Evolutionary conservation across 179 eudicot species (phyloP).

Genomic region (Silene noctiflora): DNA sequence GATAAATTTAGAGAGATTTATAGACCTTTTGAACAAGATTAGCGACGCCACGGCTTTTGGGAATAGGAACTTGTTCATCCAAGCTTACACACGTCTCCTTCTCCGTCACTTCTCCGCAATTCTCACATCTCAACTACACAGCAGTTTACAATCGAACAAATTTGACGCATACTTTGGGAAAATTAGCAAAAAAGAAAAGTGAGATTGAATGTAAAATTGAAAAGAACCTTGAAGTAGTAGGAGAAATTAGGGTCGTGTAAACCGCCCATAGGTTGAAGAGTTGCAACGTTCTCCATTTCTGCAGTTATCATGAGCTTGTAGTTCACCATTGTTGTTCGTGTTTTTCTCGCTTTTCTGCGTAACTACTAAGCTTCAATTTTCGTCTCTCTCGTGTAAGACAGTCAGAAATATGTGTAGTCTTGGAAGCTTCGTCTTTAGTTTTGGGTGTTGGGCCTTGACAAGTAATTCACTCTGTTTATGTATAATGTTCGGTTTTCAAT

Average conservation of each 20-base stretch:
- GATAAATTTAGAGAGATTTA: not conserved
- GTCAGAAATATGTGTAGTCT: no score
- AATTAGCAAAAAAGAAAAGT: not conserved
- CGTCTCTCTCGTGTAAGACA: not conserved
- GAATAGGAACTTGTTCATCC: slow-evolving; percentile 53
- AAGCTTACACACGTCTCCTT: slow-evolving; percentile 69
- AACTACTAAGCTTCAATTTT: not conserved
- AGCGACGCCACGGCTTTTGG: slow-evolving; percentile 47
- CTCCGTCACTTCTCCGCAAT: slow-evolving; percentile 76
- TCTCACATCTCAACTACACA: slow-evolving; percentile 72
- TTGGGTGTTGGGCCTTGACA: no score
- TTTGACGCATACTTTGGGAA: not conserved
- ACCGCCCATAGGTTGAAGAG: slow-evolving; percentile 73
- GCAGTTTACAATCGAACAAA: not conserved
- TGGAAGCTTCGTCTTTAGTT: no score
- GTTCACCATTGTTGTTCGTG: slow-evolving; percentile 60
- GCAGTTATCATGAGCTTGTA: slow-evolving; percentile 58
- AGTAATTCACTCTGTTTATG: no score
- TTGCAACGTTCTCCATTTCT: slow-evolving; percentile 70
- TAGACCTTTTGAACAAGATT: slow-evolving; percentile 79
- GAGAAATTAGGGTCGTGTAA: slow-evolving; percentile 68
- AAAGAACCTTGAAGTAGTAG: slow-evolving; percentile 70
- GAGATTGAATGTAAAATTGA: not conserved
- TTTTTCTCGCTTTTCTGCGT: not conserved
- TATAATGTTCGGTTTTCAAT: no score